Evolutionary conservation across 352 stramenopile species (phyloP), one percentile per base, ranked within the genome.

Genomic region (Blastocystis sp.): DNA sequence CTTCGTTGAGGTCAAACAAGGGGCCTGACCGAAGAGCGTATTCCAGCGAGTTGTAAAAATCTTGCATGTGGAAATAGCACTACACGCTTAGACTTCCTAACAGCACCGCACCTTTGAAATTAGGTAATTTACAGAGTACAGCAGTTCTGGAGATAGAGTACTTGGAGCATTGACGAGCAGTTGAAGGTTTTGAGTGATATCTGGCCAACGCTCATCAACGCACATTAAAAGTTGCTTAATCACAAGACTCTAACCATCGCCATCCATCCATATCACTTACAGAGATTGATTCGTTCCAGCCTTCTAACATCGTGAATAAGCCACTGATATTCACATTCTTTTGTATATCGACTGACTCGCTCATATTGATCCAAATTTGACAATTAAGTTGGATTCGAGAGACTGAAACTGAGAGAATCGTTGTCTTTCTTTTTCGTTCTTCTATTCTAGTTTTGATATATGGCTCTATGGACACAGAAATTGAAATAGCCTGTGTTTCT

Each of bases 41-140:
- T 7, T 56, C 11, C 11, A 79, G 68, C 13, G 68, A 56, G 8
- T 79, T 61, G 50, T 79, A 79, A 43, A 43, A 79, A 20, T 79
- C 68, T 50, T 79, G 68, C 43, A 62, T 79, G 23, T 79, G 68
- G 50, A 79, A 79, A 56, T 79, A 79, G 50, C 68, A 79, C 68
- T 79, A 56, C 9, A 26, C 8, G 20, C 23, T 50, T 29, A 79
- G 6, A 56, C 7, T 34, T 20, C n/a, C 39, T 62, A 37, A 56
- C 9, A 50, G 54, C 8, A 11, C 6, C 23, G 2, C 1, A 79
- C 68, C 43, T 79, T 79, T 9, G 68, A 79, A n/a, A 79, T 56
- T 15, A 79, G 29, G 37, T 39, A 79, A 47, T 56, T 62, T 62
- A 79, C 43, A 34, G 29, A 79, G n/a, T 59, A 15, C 6, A 9